Evolutionary conservation across 345 rosid species (phyloP).

Genomic region (Sapria himalayana): DNA sequence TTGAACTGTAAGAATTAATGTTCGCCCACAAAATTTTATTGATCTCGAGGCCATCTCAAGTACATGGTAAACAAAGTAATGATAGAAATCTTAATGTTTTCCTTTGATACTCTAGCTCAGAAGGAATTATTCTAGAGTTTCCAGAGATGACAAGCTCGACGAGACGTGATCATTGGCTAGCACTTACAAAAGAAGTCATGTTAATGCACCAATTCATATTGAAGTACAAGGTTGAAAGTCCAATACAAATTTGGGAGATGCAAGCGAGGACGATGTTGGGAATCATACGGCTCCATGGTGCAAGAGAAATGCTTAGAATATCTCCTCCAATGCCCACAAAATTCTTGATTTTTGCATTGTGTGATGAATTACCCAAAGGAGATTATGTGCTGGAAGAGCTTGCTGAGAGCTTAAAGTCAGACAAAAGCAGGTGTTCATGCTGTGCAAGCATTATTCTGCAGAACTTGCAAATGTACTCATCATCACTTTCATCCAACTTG

Average conservation of each 20-base stretch:
- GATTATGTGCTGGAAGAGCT: constrained; percentile 62
- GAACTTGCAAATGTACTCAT: constrained; percentile 33
- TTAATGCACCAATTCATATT: constrained; percentile 54
- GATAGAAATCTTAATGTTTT: constrained; percentile 2
- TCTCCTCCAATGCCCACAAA: constrained; percentile 55
- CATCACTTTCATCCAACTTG: constrained; percentile 10
- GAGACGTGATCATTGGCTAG: constrained; percentile 85
- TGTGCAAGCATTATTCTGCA: constrained; percentile 58
- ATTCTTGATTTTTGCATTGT: constrained; percentile 65
- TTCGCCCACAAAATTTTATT: neutral
- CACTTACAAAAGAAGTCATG: constrained; percentile 42
- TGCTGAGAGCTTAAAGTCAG: constrained; percentile 39
- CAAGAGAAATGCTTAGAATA: constrained; percentile 68
- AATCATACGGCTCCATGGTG: constrained; percentile 74
- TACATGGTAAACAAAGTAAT: too few species aligned
- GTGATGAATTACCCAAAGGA: constrained; percentile 70
- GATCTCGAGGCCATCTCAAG: neutral
- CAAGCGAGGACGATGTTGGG: constrained; percentile 66
- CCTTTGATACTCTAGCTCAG: constrained; percentile 23
- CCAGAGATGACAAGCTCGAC: constrained; percentile 92
- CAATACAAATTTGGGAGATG: constrained; percentile 52
- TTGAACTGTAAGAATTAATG: constrained; percentile 39
- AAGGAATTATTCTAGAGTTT: constrained; percentile 68
- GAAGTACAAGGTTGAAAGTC: constrained; percentile 22
- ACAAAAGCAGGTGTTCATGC: constrained; percentile 20